phyloP scores from a whole-genome alignment of 345 rosid species.

The Lumnitzera littorea region DNA sequence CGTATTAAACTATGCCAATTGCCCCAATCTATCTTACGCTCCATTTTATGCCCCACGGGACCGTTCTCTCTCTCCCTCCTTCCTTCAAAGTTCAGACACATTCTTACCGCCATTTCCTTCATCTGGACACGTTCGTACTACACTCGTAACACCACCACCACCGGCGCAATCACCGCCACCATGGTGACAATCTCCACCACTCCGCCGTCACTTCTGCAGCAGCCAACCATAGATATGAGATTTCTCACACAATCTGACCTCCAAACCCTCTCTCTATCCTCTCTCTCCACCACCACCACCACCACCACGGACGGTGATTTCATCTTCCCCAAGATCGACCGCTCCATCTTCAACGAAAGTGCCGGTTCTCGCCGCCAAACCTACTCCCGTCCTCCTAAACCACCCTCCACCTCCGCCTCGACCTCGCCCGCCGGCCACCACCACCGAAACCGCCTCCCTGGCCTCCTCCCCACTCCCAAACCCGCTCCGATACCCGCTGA shows the following conservation, averaged over 20 bases:
- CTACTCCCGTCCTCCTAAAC: conserved; percentile 37
- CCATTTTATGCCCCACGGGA: too few relatives aligned
- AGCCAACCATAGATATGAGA: conserved; percentile 31
- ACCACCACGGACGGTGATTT: conserved; percentile 20
- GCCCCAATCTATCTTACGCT: too few relatives aligned
- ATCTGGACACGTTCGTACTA: too few relatives aligned
- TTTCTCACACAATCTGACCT: conserved; percentile 60
- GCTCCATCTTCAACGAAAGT: conserved; percentile 58
- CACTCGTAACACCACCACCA: not conserved
- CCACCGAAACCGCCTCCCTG: conserved; percentile 57
- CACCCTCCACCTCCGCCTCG: conserved; percentile 16
- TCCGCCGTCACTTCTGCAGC: not conserved
- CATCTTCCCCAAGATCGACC: conserved; percentile 43
- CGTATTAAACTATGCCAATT: too few relatives aligned
- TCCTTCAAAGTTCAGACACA: too few relatives aligned
- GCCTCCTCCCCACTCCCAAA: conserved; percentile 29
- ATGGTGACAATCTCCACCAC: conserved; percentile 16
- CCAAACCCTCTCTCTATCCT: conserved; percentile 39
- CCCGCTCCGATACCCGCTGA: conserved; percentile 13
- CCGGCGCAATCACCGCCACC: not conserved
- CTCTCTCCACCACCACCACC: conserved; percentile 27
- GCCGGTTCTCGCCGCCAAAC: conserved; percentile 70
- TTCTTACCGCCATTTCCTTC: too few relatives aligned
- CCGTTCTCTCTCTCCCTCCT: too few relatives aligned
- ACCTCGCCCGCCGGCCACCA: conserved; percentile 29